phyloP scores from a whole-genome alignment of 768 basidiomycete genomes.

The Mycena rosella region DNA sequence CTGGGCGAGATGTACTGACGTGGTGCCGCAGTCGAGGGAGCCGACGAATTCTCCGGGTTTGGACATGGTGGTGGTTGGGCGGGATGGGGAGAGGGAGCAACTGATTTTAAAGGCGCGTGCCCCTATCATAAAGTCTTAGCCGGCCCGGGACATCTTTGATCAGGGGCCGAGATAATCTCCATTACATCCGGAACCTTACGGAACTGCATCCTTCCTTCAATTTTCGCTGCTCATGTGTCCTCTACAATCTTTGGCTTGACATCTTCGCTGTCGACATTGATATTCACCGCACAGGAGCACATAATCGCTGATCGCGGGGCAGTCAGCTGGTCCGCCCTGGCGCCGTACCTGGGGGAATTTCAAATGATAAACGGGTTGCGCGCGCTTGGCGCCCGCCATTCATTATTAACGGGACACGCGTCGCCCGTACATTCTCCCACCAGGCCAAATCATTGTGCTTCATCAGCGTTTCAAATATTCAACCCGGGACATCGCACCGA shows the following conservation, averaged over 20 bases:
- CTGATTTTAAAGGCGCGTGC: background rate
- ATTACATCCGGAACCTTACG: too few relatives aligned
- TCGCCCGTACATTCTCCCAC: too few relatives aligned
- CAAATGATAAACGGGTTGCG: too few relatives aligned
- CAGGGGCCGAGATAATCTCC: conserved; percentile 15
- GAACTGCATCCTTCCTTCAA: background rate
- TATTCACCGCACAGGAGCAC: background rate
- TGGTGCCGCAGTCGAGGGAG: conserved; percentile 95
- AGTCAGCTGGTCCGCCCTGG: too few relatives aligned
- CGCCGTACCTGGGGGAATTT: too few relatives aligned
- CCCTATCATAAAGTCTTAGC: conserved; percentile 9
- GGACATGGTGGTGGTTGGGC: conserved; percentile 41
- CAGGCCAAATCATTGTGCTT: too few relatives aligned
- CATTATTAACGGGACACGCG: too few relatives aligned
- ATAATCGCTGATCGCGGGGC: too few relatives aligned
- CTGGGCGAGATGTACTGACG: conserved; percentile 64
- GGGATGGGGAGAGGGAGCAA: background rate
- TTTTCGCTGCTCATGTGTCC: conserved; percentile 13
- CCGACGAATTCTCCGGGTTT: conserved; percentile 89
- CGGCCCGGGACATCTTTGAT: conserved; percentile 7
- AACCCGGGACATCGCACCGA: too few relatives aligned
- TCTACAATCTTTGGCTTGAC: background rate
- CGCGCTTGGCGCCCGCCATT: too few relatives aligned
- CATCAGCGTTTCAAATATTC: too few relatives aligned
- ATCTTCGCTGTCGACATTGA: background rate